Percentiles rank a stretch among this genome's conserved stretches.
Conservation (phyloP, 2,329 filamentous ascomycete genomes). For the Tolypocladium inflatum region DNA sequence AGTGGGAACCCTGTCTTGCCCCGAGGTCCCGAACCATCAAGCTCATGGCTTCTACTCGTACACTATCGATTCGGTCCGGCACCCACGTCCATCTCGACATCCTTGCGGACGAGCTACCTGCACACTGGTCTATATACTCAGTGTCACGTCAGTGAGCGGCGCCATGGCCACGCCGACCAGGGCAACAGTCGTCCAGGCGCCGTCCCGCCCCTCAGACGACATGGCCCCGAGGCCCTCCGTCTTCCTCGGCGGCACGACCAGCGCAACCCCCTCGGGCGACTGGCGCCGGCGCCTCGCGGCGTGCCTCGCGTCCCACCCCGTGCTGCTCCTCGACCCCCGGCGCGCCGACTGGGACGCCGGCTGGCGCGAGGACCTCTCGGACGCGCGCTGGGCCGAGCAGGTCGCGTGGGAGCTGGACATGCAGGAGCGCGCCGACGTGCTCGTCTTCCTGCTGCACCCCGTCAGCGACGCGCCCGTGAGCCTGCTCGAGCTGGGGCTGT, state of each 20-base stretch:
- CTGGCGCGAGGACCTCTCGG: conserved; percentile 39
- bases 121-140: not conserved
- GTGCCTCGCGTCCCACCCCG: conserved; percentile 29
- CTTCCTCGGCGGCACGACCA: conserved; percentile 52
- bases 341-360: conserved; percentile 45
- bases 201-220: conserved; percentile 7
- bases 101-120: not conserved
- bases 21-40: too few relatives aligned
- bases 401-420: conserved; percentile 52
- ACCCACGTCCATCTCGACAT: not conserved
- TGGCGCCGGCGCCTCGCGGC: conserved; percentile 40
- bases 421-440: conserved; percentile 40
- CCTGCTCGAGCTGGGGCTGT: conserved; percentile 51
- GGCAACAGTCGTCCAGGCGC: conserved; percentile 16
- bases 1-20: not conserved
- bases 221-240: conserved; percentile 22
- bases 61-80: not conserved
- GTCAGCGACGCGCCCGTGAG: conserved; percentile 45
- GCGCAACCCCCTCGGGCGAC: conserved; percentile 25
- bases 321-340: conserved; percentile 49
- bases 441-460: conserved; percentile 48
- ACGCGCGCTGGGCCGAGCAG: conserved; percentile 40
- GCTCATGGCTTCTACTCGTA: not conserved
- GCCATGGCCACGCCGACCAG: not conserved
- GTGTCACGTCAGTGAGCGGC: not conserved